Conservation (phyloP, 305 asterid species). For the Rubia peregrina region DNA sequence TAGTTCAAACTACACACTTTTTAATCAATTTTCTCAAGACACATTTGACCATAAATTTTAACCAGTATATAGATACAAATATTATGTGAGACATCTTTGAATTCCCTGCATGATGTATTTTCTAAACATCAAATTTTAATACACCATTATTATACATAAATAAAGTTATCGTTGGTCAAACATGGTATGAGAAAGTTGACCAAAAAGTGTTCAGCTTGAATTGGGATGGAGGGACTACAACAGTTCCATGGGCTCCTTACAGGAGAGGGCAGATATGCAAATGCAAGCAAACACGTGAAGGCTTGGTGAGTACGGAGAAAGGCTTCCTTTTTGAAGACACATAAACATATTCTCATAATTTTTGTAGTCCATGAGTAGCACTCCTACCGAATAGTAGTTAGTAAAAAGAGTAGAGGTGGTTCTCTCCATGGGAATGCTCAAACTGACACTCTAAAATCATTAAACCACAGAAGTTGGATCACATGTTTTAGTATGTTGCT, state of each 20-base stretch:
- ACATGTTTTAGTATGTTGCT: background rate
- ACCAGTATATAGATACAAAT: too few species aligned
- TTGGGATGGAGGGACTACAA: background rate
- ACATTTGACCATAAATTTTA: too few species aligned
- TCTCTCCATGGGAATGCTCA: background rate
- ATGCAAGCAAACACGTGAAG: background rate
- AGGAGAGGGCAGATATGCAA: background rate
- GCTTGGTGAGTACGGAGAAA: background rate
- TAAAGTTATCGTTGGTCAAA: too few species aligned
- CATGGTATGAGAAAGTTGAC: too few species aligned
- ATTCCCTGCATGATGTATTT: too few species aligned
- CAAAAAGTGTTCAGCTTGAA: too few species aligned
- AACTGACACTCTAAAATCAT: background rate
- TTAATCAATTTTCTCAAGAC: too few species aligned
- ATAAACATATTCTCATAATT: background rate
- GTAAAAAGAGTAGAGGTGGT: background rate
- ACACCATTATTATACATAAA: too few species aligned
- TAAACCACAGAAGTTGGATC: background rate
- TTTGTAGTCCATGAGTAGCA: background rate
- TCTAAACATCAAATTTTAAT: too few species aligned
- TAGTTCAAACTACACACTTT: too few species aligned
- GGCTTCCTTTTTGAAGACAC: background rate
- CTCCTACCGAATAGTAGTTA: background rate
- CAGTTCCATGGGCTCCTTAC: background rate
- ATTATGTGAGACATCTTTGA: too few species aligned